Evolutionary conservation across 176 grass and related monocot species (phyloP), one percentile per base, ranked within the genome.

Genomic region (Rhynchospora breviuscula): DNA sequence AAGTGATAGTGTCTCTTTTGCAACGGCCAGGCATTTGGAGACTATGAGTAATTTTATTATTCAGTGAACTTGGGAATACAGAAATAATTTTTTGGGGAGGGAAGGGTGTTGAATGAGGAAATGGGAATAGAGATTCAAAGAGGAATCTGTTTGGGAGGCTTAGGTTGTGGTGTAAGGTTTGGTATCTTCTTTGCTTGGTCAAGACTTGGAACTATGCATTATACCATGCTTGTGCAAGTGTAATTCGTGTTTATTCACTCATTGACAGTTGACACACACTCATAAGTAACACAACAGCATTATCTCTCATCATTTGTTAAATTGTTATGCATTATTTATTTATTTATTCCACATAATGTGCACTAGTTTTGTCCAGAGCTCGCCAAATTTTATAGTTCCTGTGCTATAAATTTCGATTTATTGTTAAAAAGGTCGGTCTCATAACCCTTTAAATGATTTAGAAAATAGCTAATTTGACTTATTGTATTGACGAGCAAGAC

Each of bases 111-210:
- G 5, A 11, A 45, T 10, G 31, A n/a, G n/a, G n/a, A n/a, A n/a
- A n/a, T n/a, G 73, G 57, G 33, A n/a, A 65, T 21, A 76, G 85
- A 63, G 81, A 77, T n/a, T 67, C 40, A 54, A 65, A 48, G 31
- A 49, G 13, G 3, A 71, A 44, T 5, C 10, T 46, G 17, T 54
- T 76, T 19, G 22, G 54, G 61, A 15, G 17, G 26, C 5, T 79
- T 35, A 69, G 81, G 85, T 45, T 79, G 46, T 65, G 69, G 25
- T 40, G 69, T 3, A 35, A 89, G 89, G 87, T 92, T 92, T 92
- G 83, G 92, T 92, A 94, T 94, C 88, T 89, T 82, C 81, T 46
- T 92, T 94, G 84, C 92, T 87, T 82, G 85, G 59, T 10, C 73
- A 85, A 62, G 63, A 58, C 64, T 21, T 58, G 46, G 10, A 63